Conservation (phyloP, 192 early-diverging fungal genomes). For the Coemansia asiatica region DNA sequence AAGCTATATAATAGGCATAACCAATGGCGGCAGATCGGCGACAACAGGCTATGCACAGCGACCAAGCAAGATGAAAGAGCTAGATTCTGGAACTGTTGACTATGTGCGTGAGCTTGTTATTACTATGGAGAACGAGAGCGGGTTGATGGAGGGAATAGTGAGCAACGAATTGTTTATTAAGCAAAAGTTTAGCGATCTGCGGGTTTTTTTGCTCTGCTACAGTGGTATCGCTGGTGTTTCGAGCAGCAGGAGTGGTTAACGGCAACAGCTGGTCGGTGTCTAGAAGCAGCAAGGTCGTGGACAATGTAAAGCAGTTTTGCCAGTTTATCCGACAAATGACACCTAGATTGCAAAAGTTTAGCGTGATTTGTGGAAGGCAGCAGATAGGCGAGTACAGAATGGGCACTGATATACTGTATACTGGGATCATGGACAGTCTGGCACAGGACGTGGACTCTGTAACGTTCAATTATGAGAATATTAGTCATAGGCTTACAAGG, state of each 20-base stretch:
- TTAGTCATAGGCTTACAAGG: background rate
- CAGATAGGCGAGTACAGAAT: background rate
- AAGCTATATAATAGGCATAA: background rate
- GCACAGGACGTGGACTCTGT: background rate
- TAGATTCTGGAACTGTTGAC: background rate
- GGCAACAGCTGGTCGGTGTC: background rate
- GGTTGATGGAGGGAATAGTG: background rate
- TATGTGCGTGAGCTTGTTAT: background rate
- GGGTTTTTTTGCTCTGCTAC: background rate
- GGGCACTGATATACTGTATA: constrained; percentile 1
- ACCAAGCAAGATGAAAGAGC: background rate
- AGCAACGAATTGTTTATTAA: background rate
- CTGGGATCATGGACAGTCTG: background rate
- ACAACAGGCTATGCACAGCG: background rate
- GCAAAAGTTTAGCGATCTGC: background rate
- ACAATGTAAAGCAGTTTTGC: background rate
- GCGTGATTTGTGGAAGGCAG: background rate
- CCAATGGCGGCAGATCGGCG: background rate
- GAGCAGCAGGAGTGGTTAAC: background rate
- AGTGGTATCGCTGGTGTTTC: background rate
- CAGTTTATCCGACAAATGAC: background rate
- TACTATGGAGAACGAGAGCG: constrained; percentile 3
- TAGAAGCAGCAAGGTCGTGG: background rate
- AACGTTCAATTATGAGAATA: background rate
- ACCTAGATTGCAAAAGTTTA: background rate